These are phyloP conservation scores for Alnus glutinosa DNA, from an alignment of 306 rosid species.

Conservation along the genomic window DNA sequence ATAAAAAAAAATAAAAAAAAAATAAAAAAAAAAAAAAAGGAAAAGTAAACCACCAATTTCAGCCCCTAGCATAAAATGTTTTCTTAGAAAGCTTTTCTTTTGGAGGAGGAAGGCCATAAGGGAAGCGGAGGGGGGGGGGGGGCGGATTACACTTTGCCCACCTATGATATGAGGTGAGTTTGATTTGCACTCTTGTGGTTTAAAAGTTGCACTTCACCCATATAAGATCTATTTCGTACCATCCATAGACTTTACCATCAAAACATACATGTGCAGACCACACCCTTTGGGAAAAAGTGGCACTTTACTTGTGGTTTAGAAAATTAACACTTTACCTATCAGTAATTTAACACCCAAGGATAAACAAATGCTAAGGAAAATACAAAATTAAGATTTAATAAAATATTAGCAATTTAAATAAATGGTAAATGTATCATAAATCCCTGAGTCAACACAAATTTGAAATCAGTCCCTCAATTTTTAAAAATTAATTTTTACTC, in stretches of 20 bases:
- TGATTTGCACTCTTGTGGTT: background rate
- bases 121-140: too few relatives aligned
- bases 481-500: too few relatives aligned
- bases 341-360: background rate
- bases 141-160: too few relatives aligned
- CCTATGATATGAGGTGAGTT: too few relatives aligned
- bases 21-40: background rate
- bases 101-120: too few relatives aligned
- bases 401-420: too few relatives aligned
- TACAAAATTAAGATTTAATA: too few relatives aligned
- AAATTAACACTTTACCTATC: background rate
- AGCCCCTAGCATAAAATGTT: background rate
- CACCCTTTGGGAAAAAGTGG: background rate
- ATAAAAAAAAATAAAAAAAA: background rate
- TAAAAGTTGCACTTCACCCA: background rate
- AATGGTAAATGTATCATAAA: too few relatives aligned
- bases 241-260: background rate
- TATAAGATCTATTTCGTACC: background rate
- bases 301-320: background rate
- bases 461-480: too few relatives aligned
- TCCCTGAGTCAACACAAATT: too few relatives aligned
- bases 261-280: background rate
- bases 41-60: background rate
- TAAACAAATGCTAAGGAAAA: too few relatives aligned
- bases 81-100: background rate